Evolutionary conservation across 129 eudicot species (phyloP), one percentile per base, ranked within the genome.

Genomic region (Solidago caesia): DNA sequence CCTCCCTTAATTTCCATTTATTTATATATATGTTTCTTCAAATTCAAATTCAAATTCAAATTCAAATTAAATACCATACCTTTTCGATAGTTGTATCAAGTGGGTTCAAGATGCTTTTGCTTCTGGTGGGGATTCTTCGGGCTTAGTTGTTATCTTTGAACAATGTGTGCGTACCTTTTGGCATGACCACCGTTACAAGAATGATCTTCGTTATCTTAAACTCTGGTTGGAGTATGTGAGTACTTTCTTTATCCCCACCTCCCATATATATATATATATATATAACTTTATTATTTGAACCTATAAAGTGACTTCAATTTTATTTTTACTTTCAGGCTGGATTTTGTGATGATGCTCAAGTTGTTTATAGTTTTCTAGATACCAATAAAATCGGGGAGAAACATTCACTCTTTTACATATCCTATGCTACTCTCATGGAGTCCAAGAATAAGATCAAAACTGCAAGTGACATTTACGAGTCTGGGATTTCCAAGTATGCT

Each of bases 101-200:
- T 94, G 98, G 98, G 87, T 94, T 64, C 97, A 94, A 81, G 96
- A 94, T 81, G 88, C 97, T 56, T 93, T 94, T 75, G 97, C 98
- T 72, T 79, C 96, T 13, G 98, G 92, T 52, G 98, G 98, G 44
- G 98, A 94, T 70, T 83, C 83, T 75, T 94, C 98, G 0, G 97
- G 98, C 47, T 72, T 94, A 62, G 78, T 94, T 1, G 79, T 88
- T 26, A 90, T 94, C 7, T 87, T 79, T 70, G 98, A 94, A 73
- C 96, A 94, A 83, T 94, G 98, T 75, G 98, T 94, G 29, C 87
- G 98, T 6, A 82, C 96, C 39, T 94, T 94, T 84, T 94, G 98
- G 98, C 91, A 88, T 63, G 93, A 94, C 0, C 81, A 79, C 11
- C 91, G 89, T 55, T 94, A 94, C 48, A 86, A 80, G 84, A 82